These are phyloP conservation scores for Chlorophyllum brunneum DNA, from an alignment of 768 basidiomycete genomes.

Conservation along the genomic window DNA sequence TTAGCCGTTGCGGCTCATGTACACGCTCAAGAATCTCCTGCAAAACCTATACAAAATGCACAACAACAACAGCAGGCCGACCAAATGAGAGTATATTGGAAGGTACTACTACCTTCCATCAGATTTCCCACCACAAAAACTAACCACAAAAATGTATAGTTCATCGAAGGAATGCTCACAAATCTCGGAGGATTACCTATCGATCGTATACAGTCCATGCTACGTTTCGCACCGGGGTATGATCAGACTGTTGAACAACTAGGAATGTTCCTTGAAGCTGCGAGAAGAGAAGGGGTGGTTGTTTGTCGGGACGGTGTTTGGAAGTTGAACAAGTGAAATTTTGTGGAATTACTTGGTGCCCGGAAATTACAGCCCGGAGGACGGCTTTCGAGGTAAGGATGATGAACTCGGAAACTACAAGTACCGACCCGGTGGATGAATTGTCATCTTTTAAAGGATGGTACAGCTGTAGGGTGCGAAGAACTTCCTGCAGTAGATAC, in stretches of 20 bases:
- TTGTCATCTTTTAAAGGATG: too few species aligned
- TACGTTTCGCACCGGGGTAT: slow-evolving; percentile 81
- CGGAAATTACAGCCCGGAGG: too few species aligned
- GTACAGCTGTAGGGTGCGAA: too few species aligned
- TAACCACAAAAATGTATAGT: slow-evolving; percentile 38
- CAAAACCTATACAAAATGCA: slow-evolving; percentile 45
- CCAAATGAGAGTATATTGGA: slow-evolving; percentile 88
- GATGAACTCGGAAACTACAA: too few species aligned
- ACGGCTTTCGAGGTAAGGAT: too few species aligned
- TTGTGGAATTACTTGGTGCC: too few species aligned
- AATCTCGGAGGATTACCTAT: slow-evolving; percentile 74
- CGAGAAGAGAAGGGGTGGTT: slow-evolving; percentile 73
- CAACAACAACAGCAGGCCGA: slow-evolving; percentile 81
- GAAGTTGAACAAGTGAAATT: slow-evolving; percentile 37
- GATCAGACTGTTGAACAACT: slow-evolving; percentile 80
- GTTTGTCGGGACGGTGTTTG: slow-evolving; percentile 67
- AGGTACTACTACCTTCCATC: slow-evolving; percentile 35
- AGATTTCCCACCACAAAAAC: neutral
- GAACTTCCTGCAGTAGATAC: too few species aligned
- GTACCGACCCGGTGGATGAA: too few species aligned
- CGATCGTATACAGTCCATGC: slow-evolving; percentile 86
- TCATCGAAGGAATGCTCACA: slow-evolving; percentile 89
- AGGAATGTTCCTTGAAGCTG: slow-evolving; percentile 74
- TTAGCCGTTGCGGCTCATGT: slow-evolving; percentile 15
- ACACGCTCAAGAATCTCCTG: slow-evolving; percentile 20